Base-by-base conservation (phyloP, 106 monocot genomes). In the Dendrobium catenatum region DNA sequence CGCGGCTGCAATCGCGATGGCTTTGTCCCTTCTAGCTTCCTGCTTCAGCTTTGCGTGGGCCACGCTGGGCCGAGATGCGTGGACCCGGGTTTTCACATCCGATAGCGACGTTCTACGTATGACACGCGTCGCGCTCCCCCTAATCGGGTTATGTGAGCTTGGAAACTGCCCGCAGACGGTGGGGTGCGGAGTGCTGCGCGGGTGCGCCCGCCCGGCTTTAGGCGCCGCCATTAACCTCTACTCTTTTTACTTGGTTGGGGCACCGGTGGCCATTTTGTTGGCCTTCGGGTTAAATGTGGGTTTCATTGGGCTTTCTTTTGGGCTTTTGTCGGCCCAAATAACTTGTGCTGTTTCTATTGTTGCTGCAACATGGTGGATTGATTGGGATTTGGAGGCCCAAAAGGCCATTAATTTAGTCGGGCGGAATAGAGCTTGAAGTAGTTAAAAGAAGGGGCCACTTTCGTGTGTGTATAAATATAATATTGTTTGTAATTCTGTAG, bases 101-200 rank as follows among this genome's bases (percentile, higher is more conserved):
- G 88, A 88, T 81, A 5, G 42, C 15, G 79, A 81, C 19, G 85
- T 85, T 3, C 82, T 87, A 1, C 9, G 59, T 47, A 72, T 88
- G 37, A 82, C 88, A 15, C 77, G 43, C 22, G 20, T 78, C 6
- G 79, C 85, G 0, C 85, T 88, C 20, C 88, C 88, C 2, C 42
- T 88, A 6, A 83, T 88, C 64, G 88, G 88, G 13, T 31, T 88
- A 16, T 88, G 88, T 72, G 88, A 88, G 80, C 85, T 88, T 19
- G 88, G 80, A 26, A 88, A 88, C 73, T 88, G 88, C 61, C 85
- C 85, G 64, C 88, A 88, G 77, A 88, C 88, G 24, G 83, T 85
- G 44, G 88, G 85, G 6, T 88, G 88, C 55, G 88, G 88, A 4
- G 82, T 88, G 41, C 78, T 88, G 4, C 82, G 88, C 1, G 88